A percentile compares a stretch with the other conserved stretches of the same genome.
Conservation (phyloP, 169 alveolate genomes). For the Pseudocohnilembus persalinus region DNA sequence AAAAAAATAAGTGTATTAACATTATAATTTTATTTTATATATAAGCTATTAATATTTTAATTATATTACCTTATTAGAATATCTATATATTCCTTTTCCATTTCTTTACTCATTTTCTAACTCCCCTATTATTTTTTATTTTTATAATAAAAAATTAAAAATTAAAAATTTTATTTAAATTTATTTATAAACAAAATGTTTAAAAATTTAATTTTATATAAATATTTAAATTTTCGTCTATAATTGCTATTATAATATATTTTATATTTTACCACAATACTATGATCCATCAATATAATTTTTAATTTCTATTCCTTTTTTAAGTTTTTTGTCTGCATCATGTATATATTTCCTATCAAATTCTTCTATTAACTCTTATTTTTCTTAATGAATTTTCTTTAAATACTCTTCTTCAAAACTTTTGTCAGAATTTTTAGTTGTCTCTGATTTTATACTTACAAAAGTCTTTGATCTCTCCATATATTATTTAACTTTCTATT, state of each 20-base stretch:
- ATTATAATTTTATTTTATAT: too few species aligned
- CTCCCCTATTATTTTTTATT: neutral
- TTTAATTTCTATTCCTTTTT: neutral
- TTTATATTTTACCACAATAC: neutral
- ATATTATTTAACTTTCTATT: too few species aligned
- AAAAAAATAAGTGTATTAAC: neutral
- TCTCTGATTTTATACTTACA: too few species aligned
- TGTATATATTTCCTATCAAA: neutral
- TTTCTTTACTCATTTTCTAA: neutral
- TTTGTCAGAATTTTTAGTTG: neutral
- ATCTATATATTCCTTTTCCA: neutral
- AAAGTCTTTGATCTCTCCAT: too few species aligned
- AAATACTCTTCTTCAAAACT: neutral
- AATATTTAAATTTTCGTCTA: too few species aligned
- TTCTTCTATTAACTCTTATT: too few species aligned
- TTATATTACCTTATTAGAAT: neutral
- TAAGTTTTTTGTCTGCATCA: neutral
- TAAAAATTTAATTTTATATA: too few species aligned
- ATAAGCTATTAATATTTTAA: too few species aligned
- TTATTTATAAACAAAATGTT: too few species aligned
- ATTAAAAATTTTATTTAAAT: too few species aligned
- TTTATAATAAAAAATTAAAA: too few species aligned
- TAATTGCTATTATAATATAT: too few species aligned
- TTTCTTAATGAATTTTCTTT: neutral
- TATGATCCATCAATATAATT: neutral